Percentiles rank a stretch among this genome's conserved stretches.
Evolutionary conservation across 441 rosid species (phyloP).

Genomic region (Populus hybrid): DNA sequence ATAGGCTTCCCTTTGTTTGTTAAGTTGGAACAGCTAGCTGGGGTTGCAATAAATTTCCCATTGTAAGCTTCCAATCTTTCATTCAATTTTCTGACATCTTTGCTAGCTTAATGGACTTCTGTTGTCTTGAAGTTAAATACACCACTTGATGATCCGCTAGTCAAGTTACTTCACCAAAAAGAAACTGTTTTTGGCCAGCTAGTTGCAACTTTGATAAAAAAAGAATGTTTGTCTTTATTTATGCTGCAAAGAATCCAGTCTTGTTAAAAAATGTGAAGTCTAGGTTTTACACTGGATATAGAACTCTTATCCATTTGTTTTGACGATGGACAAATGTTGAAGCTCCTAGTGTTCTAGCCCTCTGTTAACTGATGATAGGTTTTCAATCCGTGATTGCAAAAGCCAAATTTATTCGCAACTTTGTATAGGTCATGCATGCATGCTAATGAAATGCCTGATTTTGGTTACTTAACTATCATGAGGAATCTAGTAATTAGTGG

Average conservation of each 20-base stretch:
- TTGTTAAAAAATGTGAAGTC: neutral
- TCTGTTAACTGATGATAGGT: neutral
- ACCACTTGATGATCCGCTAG: conserved; percentile 25
- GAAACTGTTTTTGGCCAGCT: conserved; percentile 1
- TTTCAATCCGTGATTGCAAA: neutral
- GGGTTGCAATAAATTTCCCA: conserved; percentile 26
- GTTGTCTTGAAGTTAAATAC: conserved; percentile 16
- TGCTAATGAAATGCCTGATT: neutral
- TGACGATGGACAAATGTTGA: neutral
- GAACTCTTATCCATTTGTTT: neutral
- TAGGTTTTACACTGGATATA: neutral
- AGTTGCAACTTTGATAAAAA: conserved; percentile 22
- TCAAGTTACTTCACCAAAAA: conserved; percentile 20
- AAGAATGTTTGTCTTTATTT: neutral
- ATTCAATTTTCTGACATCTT: conserved; percentile 21
- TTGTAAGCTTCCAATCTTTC: conserved; percentile 18
- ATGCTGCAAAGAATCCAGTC: neutral
- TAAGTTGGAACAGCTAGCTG: conserved; percentile 34
- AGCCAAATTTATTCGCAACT: neutral
- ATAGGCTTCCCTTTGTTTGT: conserved; percentile 30
- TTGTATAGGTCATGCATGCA: neutral
- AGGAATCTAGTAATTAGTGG: neutral
- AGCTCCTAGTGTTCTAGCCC: neutral
- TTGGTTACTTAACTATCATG: neutral
- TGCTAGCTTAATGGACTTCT: conserved; percentile 13